Evolutionary conservation across 108 stramenopile genomes (phyloP), one percentile per base, ranked within the genome.

Genomic region (Cyclotella choctawhatcheeana): DNA sequence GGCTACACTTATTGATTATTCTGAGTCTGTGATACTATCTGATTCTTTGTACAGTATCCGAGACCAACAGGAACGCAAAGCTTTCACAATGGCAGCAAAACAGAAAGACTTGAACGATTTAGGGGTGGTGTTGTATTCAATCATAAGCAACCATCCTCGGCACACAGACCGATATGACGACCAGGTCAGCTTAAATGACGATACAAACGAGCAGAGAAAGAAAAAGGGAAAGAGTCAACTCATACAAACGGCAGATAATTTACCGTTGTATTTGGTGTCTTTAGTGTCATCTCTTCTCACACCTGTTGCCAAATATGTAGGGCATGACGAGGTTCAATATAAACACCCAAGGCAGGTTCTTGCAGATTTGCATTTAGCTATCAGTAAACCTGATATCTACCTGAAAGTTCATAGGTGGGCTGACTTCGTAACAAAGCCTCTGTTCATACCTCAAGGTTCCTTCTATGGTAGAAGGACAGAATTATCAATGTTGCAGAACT

Each of bases 381-480:
- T 40, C 4, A 27, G 21, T 48, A 56, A 55, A 2, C 55, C 54
- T 37, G 33, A 53, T 0, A 27, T 55, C 24, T 45, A 30, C 18
- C 50, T 68, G 2, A 44, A 55, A 20, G 5, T 27, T 5, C 25
- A 56, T 68, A 18, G 37, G 2, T 61, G 59, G 59, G 59, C 13
- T 16, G 59, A 61, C 21, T 40, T 25, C 18, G 24, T 43, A 25
- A 40, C 18, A 20, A 37, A 37, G 1, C 59, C 40, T 48, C 27
- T 64, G 44, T 24, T 44, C 5, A 26, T 59, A 44, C 29, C 58
- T 35, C 44, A 33, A 4, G 55, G 29, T 43, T 6, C 34, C 5
- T 70, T 73, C 37, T 40, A 8, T 40, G 73, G 73, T 27, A 34
- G 67, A 56, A 18, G 24, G 12, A 34, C 44, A 18, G 66, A 74